These are phyloP conservation scores for Aspergillus niger DNA, from an alignment of 2,329 filamentous ascomycete genomes.

Conservation along the genomic window DNA sequence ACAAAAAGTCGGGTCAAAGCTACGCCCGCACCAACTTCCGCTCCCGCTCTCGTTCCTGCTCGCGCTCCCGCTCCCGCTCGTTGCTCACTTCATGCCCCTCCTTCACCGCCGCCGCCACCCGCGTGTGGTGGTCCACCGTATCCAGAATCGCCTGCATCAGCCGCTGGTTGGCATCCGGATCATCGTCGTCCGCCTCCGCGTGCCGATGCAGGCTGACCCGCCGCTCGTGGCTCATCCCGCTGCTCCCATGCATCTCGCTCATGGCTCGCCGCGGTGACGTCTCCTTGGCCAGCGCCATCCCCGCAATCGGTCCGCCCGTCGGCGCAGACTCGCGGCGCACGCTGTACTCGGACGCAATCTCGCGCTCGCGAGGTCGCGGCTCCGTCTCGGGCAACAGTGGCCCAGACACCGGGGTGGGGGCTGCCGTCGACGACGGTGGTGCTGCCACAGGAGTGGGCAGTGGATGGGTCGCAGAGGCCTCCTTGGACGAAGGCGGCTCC, in stretches of 20 bases:
- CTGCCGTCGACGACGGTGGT: slow-evolving; percentile 11
- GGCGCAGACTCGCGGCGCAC: slow-evolving; percentile 26
- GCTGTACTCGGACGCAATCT: slow-evolving; percentile 13
- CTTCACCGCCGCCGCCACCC: slow-evolving; percentile 37
- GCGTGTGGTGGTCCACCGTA: slow-evolving; percentile 43
- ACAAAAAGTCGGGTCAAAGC: slow-evolving; percentile 2
- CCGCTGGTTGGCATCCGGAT: slow-evolving; percentile 42
- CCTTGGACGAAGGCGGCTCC: slow-evolving; percentile 16
- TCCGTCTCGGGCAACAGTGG: slow-evolving; percentile 13
- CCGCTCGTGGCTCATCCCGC: slow-evolving; percentile 22
- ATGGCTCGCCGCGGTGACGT: slow-evolving; percentile 39
- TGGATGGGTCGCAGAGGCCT: slow-evolving; percentile 12
- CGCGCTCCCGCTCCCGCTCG: slow-evolving; percentile 20
- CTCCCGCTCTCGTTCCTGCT: slow-evolving; percentile 31
- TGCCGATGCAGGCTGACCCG: slow-evolving; percentile 24
- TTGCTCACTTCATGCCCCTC: slow-evolving; percentile 29
- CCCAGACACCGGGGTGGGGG: slow-evolving; percentile 12
- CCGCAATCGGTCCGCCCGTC: slow-evolving; percentile 24
- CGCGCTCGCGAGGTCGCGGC: neutral
- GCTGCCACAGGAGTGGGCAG: slow-evolving; percentile 9
- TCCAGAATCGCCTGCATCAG: slow-evolving; percentile 47
- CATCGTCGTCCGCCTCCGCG: slow-evolving; percentile 34
- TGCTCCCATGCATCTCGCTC: slow-evolving; percentile 39
- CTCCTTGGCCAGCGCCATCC: slow-evolving; percentile 26
- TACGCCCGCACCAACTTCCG: slow-evolving; percentile 29